Evolutionary conservation across 345 rosid genomes (phyloP).

Genomic region (Aquilaria malaccensis): DNA sequence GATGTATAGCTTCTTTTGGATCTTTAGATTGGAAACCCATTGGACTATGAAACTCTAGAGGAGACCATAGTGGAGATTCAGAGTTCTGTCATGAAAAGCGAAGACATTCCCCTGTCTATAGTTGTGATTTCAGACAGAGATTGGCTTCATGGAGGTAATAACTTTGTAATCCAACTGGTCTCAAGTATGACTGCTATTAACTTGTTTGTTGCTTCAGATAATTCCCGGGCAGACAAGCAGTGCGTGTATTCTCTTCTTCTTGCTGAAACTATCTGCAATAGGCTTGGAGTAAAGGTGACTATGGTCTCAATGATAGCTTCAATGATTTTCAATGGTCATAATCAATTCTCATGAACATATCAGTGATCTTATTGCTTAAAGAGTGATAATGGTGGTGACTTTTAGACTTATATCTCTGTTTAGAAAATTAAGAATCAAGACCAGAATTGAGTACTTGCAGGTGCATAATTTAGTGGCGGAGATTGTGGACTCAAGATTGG

Average conservation of each 20-base stretch:
- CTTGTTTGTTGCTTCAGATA: conserved; percentile 43
- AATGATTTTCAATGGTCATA: not conserved
- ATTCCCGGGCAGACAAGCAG: conserved; percentile 88
- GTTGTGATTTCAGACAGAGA: conserved; percentile 84
- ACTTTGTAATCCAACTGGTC: conserved; percentile 4
- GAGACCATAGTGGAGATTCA: conserved; percentile 53
- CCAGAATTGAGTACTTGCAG: conserved; percentile 26
- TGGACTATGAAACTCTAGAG: conserved; percentile 67
- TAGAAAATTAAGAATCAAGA: conserved; percentile 13
- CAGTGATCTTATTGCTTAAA: not conserved
- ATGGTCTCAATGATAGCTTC: conserved; percentile 6
- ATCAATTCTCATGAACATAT: not conserved
- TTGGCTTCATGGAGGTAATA: conserved; percentile 76
- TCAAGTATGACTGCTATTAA: conserved; percentile 11
- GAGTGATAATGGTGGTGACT: conserved; percentile 2
- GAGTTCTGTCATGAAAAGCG: conserved; percentile 36
- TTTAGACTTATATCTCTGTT: not conserved
- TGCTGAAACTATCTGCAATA: conserved; percentile 82
- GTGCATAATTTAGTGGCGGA: conserved; percentile 91
- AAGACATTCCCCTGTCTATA: conserved; percentile 61
- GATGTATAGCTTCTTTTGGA: conserved; percentile 10
- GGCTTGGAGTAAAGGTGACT: conserved; percentile 71
- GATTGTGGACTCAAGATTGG: conserved; percentile 84
- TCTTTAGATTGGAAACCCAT: conserved; percentile 75
- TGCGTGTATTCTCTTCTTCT: conserved; percentile 88